Evolutionary conservation across 2,329 filamentous ascomycete species (phyloP), one percentile per base, ranked within the genome.

Genomic region (Furcasterigmium furcatum): DNA sequence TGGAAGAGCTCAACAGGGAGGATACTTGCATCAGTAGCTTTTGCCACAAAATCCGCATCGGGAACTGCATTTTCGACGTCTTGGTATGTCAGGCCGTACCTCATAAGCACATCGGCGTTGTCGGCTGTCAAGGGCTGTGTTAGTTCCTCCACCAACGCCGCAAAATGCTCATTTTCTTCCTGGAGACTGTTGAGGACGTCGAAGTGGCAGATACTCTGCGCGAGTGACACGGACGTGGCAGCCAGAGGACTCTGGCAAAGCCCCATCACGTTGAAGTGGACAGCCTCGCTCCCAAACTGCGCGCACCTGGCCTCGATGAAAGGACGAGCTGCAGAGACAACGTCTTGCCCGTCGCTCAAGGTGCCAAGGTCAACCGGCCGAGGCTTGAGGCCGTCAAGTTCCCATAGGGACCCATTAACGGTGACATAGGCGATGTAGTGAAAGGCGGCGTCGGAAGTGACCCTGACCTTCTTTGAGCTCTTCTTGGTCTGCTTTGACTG

Each of bases 361-460:
- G 45, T 38, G 32, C 84, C 85, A 46, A 91, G 71, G 46, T 74
- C 77, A 27, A 82, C 76, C 4, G 90, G 92, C 52, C 84, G 80
- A 35, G 72, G 72, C 61, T 91, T 83, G 19, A 96, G 71, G 5
- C 92, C 92, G 63, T 97, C 92, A 5, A 97, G 80, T 61, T 91
- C 88, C 90, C 90, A 96, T 13, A 96, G 79, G 46, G 80, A 72
- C 3, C 80, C 84, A n/a, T 78, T 74, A 13, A 83, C 78, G 3
- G 89, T 88, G 24, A 96, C 83, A 59, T 92, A 96, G 7, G 91
- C 91, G 52, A 95, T 86, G 63, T 94, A 97, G 60, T 97, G 92
- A 59, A 86, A 94, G 0, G 80, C 84, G 12, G 79, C 76, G n/a
- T 88, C 79, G 1, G 74, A 67, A 7, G 77, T 69, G 5, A 66